Base-by-base conservation (phyloP, 345 rosid species). In the Ceriops zippeliana region DNA sequence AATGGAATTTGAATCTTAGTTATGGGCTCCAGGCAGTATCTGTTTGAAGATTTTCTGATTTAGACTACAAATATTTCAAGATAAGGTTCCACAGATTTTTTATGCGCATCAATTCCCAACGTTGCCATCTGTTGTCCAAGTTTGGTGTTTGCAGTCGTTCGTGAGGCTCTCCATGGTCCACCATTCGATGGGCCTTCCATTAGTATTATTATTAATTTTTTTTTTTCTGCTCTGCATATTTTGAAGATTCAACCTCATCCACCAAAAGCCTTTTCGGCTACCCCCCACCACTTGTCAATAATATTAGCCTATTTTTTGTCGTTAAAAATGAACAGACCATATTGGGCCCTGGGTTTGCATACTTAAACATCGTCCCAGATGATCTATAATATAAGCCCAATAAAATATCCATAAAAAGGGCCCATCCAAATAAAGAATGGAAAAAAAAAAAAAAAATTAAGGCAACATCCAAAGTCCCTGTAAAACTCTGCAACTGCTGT, bases 161-260 rank as follows among this genome's bases (percentile, higher is more conserved):
- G 31, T 5, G 4, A 51, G 70, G 62, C 70, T 56, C 53, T 30
- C 26, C 70, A 22, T 17, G 24, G 52, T 34, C 61, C 70, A 16
- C 26, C 6, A 7, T 20, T 21, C 13, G 9, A 19, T 27, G 10
- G 58, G 68, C 10, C 58, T 1, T 67, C 27, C 5, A 34, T 34
- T 34, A 6, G 6, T 34, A 6, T 34, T 34, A 1, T 34, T 34
- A 34, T 34, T 34, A 34, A n/a, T n/a, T 34, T 34, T 1, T 34
- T 56, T 0, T 17, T 35, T 17, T 26, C 5, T 35, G 1, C 10
- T 24, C 35, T 1, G 17, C 11, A 16, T 65, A 6, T 6, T 63
- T 28, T 34, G 28, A 11, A 52, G 32, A 32, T 37, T 37, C 62
- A 17, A 54, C 34, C 61, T 56, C 56, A 37, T 59, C 64, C 56